A percentile compares a stretch with the other conserved stretches of the same genome.
phyloP scores from a whole-genome alignment of 169 alveolate genomes.

The Theileria annulata region DNA sequence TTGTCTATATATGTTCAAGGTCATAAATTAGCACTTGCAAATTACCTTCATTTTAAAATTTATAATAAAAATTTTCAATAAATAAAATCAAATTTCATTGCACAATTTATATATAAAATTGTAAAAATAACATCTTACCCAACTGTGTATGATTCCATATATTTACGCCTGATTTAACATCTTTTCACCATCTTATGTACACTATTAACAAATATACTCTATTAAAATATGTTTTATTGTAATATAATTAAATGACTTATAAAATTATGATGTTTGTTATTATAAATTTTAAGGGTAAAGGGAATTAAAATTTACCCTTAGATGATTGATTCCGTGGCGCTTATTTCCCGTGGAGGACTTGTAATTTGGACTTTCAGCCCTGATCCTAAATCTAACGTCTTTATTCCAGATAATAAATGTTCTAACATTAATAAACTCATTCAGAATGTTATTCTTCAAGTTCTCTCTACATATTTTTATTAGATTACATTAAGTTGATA shows the following conservation, averaged over 20 bases:
- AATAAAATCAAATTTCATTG: neutral
- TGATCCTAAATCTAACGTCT: constrained; percentile 35
- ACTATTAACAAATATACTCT: no score
- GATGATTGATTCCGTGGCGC: constrained; percentile 61
- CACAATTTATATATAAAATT: no score
- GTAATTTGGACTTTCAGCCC: constrained; percentile 58
- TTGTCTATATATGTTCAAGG: neutral
- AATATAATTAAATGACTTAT: no score
- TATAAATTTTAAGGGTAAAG: no score
- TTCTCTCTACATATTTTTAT: neutral
- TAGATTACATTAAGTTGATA: neutral
- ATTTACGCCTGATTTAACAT: neutral
- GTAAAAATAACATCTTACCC: neutral
- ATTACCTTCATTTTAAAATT: neutral
- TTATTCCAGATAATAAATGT: neutral
- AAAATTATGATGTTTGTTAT: no score
- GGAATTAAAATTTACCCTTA: neutral
- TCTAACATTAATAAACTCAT: constrained; percentile 32
- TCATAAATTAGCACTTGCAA: neutral
- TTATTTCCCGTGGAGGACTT: constrained; percentile 54
- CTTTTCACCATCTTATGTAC: neutral
- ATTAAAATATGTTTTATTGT: no score
- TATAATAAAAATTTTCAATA: neutral
- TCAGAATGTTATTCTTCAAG: constrained; percentile 49
- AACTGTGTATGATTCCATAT: neutral